Evolutionary conservation across 169 alveolate species (phyloP).

Genomic region (Plasmodium reichenowi): DNA sequence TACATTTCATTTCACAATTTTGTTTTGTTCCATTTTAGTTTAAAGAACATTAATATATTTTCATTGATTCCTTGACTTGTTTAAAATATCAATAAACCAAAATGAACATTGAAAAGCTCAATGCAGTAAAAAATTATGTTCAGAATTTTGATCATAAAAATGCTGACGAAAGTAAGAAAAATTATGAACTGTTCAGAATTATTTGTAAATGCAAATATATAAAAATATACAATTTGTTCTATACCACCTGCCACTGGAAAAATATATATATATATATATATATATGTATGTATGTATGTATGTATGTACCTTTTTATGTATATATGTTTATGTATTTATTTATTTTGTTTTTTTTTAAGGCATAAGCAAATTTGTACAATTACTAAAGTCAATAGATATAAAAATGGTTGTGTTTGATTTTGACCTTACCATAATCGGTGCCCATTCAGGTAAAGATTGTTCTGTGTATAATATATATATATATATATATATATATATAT

Average conservation of each 20-base stretch:
- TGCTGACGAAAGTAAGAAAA: constrained; percentile 23
- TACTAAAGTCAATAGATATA: constrained; percentile 34
- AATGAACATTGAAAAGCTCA: constrained; percentile 13
- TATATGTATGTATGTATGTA: neutral
- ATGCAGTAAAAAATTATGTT: constrained; percentile 15
- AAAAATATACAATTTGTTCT: neutral
- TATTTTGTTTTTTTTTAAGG: constrained; percentile 12
- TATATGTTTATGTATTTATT: neutral
- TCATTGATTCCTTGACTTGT: too few species aligned
- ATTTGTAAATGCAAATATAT: neutral
- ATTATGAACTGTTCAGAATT: constrained; percentile 6
- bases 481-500: neutral
- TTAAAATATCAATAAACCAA: neutral
- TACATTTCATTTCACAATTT: too few species aligned
- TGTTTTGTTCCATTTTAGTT: too few species aligned
- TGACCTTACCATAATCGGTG: constrained; percentile 62
- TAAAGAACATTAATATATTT: too few species aligned
- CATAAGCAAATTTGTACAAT: constrained; percentile 25
- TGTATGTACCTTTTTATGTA: too few species aligned
- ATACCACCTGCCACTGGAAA: neutral
- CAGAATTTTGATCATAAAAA: constrained; percentile 25
- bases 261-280: constrained; percentile 3
- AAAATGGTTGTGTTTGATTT: constrained; percentile 68
- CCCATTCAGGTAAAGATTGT: constrained; percentile 35
- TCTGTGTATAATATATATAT: neutral